These are phyloP conservation scores for Trichoderma semiorbis DNA, from an alignment of 2,329 filamentous ascomycete genomes.

Conservation along the genomic window DNA sequence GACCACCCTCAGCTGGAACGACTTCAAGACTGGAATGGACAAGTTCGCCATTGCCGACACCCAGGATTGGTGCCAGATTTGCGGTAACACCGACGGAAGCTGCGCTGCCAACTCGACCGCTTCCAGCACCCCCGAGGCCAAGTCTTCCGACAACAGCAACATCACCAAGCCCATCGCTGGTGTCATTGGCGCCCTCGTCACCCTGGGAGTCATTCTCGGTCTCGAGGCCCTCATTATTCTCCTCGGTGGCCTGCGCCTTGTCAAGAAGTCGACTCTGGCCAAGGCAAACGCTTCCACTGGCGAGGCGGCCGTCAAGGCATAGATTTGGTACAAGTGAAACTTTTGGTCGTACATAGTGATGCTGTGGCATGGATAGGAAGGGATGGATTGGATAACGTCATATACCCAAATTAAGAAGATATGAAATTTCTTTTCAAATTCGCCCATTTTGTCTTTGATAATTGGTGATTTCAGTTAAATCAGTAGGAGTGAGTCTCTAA, in stretches of 20 bases:
- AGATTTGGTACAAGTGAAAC: neutral
- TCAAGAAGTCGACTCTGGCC: constrained; percentile 44
- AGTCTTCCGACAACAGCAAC: constrained; percentile 34
- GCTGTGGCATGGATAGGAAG: neutral
- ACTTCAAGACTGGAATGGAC: constrained; percentile 61
- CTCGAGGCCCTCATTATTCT: constrained; percentile 43
- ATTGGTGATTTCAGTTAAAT: neutral
- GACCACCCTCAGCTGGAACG: constrained; percentile 60
- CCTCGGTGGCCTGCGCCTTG: constrained; percentile 43
- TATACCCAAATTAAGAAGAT: constrained; percentile 2
- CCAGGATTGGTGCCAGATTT: constrained; percentile 68
- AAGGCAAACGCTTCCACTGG: neutral
- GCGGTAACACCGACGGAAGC: constrained; percentile 66
- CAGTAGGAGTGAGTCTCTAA: neutral
- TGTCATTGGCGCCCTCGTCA: constrained; percentile 72
- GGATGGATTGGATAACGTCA: neutral
- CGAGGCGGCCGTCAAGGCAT: constrained; percentile 24
- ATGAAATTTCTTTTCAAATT: neutral
- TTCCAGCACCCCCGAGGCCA: constrained; percentile 24
- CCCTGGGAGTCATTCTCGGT: constrained; percentile 48
- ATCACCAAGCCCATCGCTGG: constrained; percentile 72
- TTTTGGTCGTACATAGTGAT: neutral
- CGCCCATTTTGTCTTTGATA: neutral
- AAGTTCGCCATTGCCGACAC: constrained; percentile 65
- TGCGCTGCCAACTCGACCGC: constrained; percentile 48